Conservation (phyloP, 768 basidiomycete genomes). For the Rhodotorula graminis region DNA sequence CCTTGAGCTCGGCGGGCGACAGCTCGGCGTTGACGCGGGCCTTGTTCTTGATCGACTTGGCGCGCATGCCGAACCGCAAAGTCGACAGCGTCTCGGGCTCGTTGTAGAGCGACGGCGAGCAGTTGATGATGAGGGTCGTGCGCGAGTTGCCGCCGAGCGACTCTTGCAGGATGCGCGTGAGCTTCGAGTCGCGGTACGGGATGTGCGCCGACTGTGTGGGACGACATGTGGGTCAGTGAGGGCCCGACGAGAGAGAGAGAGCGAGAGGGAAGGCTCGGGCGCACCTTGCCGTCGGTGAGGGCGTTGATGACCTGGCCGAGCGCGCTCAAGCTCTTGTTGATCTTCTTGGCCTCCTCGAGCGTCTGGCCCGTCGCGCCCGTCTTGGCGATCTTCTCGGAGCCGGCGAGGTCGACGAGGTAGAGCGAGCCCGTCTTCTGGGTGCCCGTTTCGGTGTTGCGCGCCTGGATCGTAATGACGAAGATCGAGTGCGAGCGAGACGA, state of each 20-base stretch:
- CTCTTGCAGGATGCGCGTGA: constrained; percentile 98
- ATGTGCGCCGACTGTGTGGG: constrained; percentile 77
- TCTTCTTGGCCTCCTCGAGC: constrained; percentile 99
- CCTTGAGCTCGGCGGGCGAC: constrained; percentile 91
- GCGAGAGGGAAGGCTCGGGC: constrained; percentile 39
- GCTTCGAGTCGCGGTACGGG: constrained; percentile 97
- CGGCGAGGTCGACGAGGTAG: constrained; percentile 95
- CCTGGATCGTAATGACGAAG: constrained; percentile 94
- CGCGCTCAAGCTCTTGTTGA: constrained; percentile 96
- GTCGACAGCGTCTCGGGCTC: constrained; percentile 94
- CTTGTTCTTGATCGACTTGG: constrained; percentile 99
- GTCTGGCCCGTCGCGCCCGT: constrained; percentile 99
- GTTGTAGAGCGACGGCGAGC: constrained; percentile 95
- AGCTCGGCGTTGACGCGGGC: constrained; percentile 98
- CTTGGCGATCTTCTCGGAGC: constrained; percentile 98
- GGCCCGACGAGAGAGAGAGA: background rate
- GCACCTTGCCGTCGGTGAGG: constrained; percentile 86
- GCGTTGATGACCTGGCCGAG: constrained; percentile 99
- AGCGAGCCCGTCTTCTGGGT: constrained; percentile 94
- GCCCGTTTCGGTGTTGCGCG: constrained; percentile 91
- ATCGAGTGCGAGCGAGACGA: constrained; percentile 98
- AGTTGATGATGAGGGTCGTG: constrained; percentile 98
- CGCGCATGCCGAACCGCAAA: constrained; percentile 97
- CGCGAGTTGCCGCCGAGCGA: constrained; percentile 91
- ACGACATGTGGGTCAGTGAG: background rate